Conservation (phyloP, 805 yeast species). For the Cephaloascus fragrans region DNA sequence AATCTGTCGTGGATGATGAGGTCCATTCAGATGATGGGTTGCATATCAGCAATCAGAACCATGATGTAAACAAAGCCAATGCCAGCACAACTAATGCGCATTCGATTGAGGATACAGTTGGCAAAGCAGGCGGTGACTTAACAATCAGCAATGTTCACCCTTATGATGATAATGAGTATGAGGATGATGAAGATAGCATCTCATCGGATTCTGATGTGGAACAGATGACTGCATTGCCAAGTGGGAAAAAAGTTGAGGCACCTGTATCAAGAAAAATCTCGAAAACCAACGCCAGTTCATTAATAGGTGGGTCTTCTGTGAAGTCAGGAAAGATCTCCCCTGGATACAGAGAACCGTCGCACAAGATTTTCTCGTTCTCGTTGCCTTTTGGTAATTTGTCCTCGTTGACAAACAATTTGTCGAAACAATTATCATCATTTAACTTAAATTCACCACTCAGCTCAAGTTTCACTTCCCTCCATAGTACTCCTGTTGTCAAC, state of each 20-base stretch:
- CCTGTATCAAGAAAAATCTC: too few species aligned
- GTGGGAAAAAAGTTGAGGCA: too few species aligned
- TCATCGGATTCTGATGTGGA: not conserved
- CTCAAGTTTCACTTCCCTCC: constrained; percentile 5
- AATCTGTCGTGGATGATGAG: not conserved
- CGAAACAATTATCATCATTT: constrained; percentile 14
- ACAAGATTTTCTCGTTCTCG: constrained; percentile 44
- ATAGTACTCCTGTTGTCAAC: constrained; percentile 3
- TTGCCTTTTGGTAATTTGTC: constrained; percentile 46
- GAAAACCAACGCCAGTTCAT: constrained; percentile 28
- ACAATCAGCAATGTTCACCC: not conserved
- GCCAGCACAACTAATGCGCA: too few species aligned
- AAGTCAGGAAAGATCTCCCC: not conserved
- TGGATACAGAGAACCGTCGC: constrained; percentile 6
- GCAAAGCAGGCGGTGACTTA: too few species aligned
- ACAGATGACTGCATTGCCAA: too few species aligned
- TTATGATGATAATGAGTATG: not conserved
- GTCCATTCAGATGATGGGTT: not conserved
- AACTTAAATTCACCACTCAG: constrained; percentile 9
- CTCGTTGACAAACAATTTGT: constrained; percentile 15
- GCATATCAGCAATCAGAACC: too few species aligned
- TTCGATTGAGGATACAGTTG: too few species aligned
- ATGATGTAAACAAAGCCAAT: too few species aligned
- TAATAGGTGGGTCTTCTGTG: constrained; percentile 41
- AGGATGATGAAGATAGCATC: not conserved